These are phyloP conservation scores for Malus hybrid DNA, from an alignment of 331 rosid genomes.

Conservation along the genomic window DNA sequence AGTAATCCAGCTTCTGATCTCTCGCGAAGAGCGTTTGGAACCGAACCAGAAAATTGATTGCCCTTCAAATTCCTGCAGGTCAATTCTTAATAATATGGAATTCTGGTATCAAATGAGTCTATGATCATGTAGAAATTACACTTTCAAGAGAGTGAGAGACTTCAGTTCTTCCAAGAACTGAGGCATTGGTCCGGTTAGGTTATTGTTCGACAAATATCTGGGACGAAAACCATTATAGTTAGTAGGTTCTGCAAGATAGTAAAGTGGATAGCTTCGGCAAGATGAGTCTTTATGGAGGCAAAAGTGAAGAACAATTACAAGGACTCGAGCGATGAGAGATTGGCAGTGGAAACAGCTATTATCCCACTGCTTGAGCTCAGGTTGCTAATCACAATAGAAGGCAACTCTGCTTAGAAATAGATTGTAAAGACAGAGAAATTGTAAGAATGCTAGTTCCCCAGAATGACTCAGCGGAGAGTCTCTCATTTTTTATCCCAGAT, in stretches of 20 bases:
- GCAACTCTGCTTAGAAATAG: background rate
- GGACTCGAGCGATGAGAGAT: conserved; percentile 44
- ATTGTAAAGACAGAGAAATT: background rate
- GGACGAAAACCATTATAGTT: background rate
- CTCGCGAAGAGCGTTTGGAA: conserved; percentile 31
- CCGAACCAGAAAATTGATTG: conserved; percentile 55
- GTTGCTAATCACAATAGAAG: conserved; percentile 37
- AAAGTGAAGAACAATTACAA: conserved; percentile 36
- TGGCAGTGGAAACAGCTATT: conserved; percentile 39
- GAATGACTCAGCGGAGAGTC: no score
- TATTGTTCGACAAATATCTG: conserved; percentile 68
- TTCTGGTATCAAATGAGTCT: background rate
- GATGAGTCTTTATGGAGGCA: background rate
- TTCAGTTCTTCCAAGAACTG: conserved; percentile 40
- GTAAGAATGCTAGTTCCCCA: conserved; percentile 28
- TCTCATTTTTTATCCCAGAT: no score
- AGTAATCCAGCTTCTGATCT: conserved; percentile 44
- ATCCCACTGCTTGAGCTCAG: conserved; percentile 50
- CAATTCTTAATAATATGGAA: background rate
- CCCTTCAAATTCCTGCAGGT: conserved; percentile 47
- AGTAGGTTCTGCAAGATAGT: background rate
- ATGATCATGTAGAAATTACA: background rate
- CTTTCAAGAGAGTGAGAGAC: conserved; percentile 54
- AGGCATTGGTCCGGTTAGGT: conserved; percentile 58
- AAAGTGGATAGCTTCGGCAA: background rate